Evolutionary conservation across 176 grass and related monocot genomes (phyloP).

Genomic region (Panicum miliaceum): DNA sequence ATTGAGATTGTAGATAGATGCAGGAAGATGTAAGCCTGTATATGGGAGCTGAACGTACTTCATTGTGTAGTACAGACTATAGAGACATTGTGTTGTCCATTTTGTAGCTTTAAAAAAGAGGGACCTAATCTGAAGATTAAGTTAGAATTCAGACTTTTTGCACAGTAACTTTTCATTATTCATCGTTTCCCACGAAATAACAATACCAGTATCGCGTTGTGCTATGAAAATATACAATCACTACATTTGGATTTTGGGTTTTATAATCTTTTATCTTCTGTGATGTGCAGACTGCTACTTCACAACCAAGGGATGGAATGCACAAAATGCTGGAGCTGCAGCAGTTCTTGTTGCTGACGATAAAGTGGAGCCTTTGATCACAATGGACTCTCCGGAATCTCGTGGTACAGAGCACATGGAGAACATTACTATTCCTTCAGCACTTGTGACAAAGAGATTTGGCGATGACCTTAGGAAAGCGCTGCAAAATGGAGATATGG

Average conservation of each 20-base stretch:
- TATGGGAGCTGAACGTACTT: too few species aligned
- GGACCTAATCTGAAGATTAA: too few species aligned
- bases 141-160: too few species aligned
- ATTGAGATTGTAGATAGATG: too few species aligned
- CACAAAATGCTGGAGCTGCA: constrained; percentile 74
- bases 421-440: constrained; percentile 82
- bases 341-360: constrained; percentile 76
- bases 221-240: too few species aligned
- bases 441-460: constrained; percentile 68
- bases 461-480: constrained; percentile 71
- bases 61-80: too few species aligned
- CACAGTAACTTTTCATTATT: too few species aligned
- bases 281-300: constrained; percentile 77
- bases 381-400: constrained; percentile 87
- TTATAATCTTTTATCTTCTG: not conserved
- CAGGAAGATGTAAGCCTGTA: too few species aligned
- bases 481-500: constrained; percentile 69
- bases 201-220: too few species aligned
- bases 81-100: too few species aligned
- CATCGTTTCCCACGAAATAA: too few species aligned
- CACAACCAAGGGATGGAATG: constrained; percentile 93
- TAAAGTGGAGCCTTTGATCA: constrained; percentile 72
- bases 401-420: constrained; percentile 53
- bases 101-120: too few species aligned
- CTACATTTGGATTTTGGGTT: not conserved